phyloP scores from a whole-genome alignment of 2,329 filamentous ascomycete species.

The Exophiala alcalophila region DNA sequence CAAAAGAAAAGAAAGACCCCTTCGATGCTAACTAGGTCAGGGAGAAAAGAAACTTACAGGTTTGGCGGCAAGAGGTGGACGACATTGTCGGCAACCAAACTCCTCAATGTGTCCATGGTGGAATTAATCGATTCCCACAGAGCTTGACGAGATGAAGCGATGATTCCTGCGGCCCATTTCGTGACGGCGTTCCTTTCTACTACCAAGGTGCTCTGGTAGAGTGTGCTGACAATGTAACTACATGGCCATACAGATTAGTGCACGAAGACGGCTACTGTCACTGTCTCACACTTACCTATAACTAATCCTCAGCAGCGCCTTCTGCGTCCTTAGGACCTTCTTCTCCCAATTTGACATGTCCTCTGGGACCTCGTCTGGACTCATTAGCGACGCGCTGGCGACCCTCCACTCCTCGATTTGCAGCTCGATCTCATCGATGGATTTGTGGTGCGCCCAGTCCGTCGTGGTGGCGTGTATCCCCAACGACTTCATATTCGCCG shows the following conservation, averaged over 20 bases:
- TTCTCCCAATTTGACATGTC: background rate
- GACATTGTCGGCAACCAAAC: background rate
- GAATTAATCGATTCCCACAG: constrained; percentile 2
- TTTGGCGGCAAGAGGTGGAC: background rate
- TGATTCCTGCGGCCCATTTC: background rate
- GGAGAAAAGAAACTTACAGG: background rate
- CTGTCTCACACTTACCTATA: background rate
- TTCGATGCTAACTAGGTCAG: background rate
- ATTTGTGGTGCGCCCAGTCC: no score
- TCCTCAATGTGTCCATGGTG: background rate
- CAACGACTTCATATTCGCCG: background rate
- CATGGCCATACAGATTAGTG: background rate
- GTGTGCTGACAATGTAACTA: background rate
- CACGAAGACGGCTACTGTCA: no score
- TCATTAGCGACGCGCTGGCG: background rate
- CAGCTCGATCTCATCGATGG: background rate
- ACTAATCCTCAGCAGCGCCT: background rate
- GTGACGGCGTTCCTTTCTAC: background rate
- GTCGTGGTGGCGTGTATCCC: background rate
- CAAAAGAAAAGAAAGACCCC: background rate
- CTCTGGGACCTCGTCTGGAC: background rate
- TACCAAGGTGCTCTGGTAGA: constrained; percentile 1
- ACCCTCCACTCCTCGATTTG: background rate
- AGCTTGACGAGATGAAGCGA: background rate
- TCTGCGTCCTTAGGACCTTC: background rate